Evolutionary conservation across 148 eudicot genomes (phyloP), one percentile per base, ranked within the genome.

Genomic region (Rhododendron kiyosumense): DNA sequence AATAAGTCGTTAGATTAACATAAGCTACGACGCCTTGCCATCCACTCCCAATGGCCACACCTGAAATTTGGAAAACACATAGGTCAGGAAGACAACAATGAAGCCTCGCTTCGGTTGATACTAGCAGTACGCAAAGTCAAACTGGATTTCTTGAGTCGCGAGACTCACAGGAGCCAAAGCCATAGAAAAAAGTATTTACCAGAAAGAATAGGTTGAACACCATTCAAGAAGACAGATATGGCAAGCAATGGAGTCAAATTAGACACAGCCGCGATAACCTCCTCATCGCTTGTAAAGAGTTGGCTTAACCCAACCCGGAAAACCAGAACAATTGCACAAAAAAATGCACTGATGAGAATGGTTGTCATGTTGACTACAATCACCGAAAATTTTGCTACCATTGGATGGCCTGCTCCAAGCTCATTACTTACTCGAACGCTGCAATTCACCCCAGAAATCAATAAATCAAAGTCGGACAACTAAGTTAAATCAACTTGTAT

Each of bases 11-110:
- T 30, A 93, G 85, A 81, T 93, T 93, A 3, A 91, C 89, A 87
- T 88, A 91, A 46, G 90, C 94, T 78, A 92, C 94, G 34, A 91
- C 74, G 48, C 81, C 91, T 90, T 92, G 92, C 93, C 93, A 91
- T 89, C 93, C 94, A 85, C 93, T 92, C 83, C 93, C 94, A 28
- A 91, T 91, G 43, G 94, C 94, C 81, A 91, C 94, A 43, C 94
- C 92, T 92, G 84, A 82, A 38, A 82, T 71, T 71, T 9, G 4
- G 38, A 14, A 12, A 30, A 71, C 3, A 71, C 76, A 28, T 0
- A 30, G 36, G 41, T 71, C 76, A 71, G 20, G 32, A 67, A 67
- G 74, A 67, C 15, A 7, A 67, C 4, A 15, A 13, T 32, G 18
- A 71, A 71, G 38, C 76, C 41, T 32, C 20, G 4, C 20, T 13